These are phyloP conservation scores for Globisporangium cederbergense DNA, from an alignment of 352 stramenopile species.

Conservation along the genomic window DNA sequence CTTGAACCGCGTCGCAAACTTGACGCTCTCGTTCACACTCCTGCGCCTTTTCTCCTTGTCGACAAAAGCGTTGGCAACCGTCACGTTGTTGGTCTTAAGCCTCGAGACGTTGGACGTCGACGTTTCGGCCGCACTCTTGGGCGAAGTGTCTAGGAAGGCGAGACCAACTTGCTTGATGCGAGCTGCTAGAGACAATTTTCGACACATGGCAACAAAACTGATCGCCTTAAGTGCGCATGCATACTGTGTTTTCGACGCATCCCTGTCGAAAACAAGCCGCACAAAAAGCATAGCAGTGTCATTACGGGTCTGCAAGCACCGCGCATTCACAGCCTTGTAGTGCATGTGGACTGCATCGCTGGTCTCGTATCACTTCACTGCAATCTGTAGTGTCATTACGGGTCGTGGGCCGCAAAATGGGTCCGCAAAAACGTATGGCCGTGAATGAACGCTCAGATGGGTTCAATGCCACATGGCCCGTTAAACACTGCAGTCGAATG, in stretches of 20 bases:
- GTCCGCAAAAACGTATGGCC: neutral
- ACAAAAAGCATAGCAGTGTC: too few relatives aligned
- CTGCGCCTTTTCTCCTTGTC: neutral
- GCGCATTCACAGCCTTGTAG: too few relatives aligned
- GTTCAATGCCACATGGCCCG: neutral
- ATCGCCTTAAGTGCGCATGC: too few relatives aligned
- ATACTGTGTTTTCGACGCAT: too few relatives aligned
- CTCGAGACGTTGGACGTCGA: neutral
- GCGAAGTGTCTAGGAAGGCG: neutral
- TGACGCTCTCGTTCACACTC: neutral
- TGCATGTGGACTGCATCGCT: too few relatives aligned
- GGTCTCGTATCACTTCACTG: too few relatives aligned
- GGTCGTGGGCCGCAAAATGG: neutral
- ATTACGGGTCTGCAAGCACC: too few relatives aligned
- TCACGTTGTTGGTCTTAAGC: constrained; percentile 1
- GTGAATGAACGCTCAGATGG: neutral
- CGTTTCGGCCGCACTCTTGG: neutral
- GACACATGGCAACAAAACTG: too few relatives aligned
- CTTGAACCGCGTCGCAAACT: constrained; percentile 5
- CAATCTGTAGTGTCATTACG: neutral
- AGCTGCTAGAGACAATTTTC: too few relatives aligned
- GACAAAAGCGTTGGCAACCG: neutral
- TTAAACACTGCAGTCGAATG: neutral
- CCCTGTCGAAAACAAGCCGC: too few relatives aligned
- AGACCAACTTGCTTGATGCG: too few relatives aligned